Evolutionary conservation across 805 yeast genomes (phyloP).

Genomic region (Myxozyma mucilagina): DNA sequence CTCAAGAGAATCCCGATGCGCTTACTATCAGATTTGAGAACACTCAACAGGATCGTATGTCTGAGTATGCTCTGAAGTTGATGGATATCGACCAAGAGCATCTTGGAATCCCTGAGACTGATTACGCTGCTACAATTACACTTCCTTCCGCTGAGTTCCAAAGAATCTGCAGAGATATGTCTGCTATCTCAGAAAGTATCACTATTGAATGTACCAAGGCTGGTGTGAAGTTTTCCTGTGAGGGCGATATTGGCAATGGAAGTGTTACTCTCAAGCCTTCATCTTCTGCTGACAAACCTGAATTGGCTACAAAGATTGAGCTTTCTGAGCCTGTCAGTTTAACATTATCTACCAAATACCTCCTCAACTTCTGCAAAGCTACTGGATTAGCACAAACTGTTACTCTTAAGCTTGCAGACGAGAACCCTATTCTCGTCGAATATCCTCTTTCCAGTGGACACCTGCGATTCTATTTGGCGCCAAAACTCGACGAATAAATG

Average conservation of each 20-base stretch:
- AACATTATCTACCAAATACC: slow-evolving; percentile 88
- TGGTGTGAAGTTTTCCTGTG: slow-evolving; percentile 82
- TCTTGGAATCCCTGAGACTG: slow-evolving; percentile 90
- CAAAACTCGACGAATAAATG: slow-evolving; percentile 78
- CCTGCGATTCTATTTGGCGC: slow-evolving; percentile 94
- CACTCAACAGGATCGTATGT: slow-evolving; percentile 81
- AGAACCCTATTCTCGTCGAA: slow-evolving; percentile 92
- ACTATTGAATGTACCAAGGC: slow-evolving; percentile 87
- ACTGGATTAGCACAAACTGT: slow-evolving; percentile 73
- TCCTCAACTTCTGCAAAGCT: slow-evolving; percentile 89
- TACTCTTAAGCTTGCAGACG: slow-evolving; percentile 82
- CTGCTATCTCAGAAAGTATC: slow-evolving; percentile 82
- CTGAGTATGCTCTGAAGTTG: slow-evolving; percentile 86
- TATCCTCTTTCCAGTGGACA: slow-evolving; percentile 89
- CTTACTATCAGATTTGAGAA: slow-evolving; percentile 87
- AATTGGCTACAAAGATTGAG: slow-evolving; percentile 69
- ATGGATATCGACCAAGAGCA: slow-evolving; percentile 97
- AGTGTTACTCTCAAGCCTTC: slow-evolving; percentile 81
- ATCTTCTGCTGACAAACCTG: slow-evolving; percentile 78
- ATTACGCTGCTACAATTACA: slow-evolving; percentile 78
- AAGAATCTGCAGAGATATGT: slow-evolving; percentile 84
- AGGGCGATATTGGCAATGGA: slow-evolving; percentile 91
- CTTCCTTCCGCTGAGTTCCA: slow-evolving; percentile 89
- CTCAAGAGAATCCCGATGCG: slow-evolving; percentile 83
- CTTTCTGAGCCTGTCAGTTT: slow-evolving; percentile 84